Conservation (phyloP, 257 asterid species). For the Sherardia arvensis region DNA sequence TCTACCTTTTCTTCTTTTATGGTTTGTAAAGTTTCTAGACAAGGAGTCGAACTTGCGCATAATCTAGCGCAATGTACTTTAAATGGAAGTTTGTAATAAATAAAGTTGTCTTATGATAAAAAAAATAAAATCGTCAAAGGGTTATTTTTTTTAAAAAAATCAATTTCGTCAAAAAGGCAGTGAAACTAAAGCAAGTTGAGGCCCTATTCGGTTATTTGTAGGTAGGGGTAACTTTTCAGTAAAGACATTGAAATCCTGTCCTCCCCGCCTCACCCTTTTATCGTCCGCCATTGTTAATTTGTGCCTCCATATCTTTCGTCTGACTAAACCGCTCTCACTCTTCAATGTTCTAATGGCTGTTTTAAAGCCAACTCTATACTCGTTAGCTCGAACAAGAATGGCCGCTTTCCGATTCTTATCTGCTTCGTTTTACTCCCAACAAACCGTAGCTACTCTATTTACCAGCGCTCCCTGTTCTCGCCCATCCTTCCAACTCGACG, state of each 20-base stretch:
- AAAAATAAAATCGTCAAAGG: no score
- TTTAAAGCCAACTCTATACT: constrained; percentile 13
- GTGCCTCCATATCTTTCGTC: not conserved
- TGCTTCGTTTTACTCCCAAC: constrained; percentile 14
- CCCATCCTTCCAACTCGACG: not conserved
- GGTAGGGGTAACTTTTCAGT: not conserved
- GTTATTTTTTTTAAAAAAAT: no score
- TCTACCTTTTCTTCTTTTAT: no score
- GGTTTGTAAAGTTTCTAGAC: no score
- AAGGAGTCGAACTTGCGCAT: no score
- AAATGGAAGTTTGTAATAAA: no score
- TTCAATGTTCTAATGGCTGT: constrained; percentile 3
- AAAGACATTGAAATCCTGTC: constrained; percentile 5
- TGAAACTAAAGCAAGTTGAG: no score
- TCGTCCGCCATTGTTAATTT: not conserved
- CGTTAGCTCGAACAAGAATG: constrained; percentile 7
- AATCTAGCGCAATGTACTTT: no score
- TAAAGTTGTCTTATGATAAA: no score
- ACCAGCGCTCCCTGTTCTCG: constrained; percentile 6
- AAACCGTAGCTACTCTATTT: constrained; percentile 1
- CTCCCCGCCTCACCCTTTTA: not conserved
- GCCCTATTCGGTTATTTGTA: no score
- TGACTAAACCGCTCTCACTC: not conserved
- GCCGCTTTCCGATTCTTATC: constrained; percentile 16
- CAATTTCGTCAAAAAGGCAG: no score